phyloP scores from a whole-genome alignment of 2,329 filamentous ascomycete genomes.

The Microdochium nivale region DNA sequence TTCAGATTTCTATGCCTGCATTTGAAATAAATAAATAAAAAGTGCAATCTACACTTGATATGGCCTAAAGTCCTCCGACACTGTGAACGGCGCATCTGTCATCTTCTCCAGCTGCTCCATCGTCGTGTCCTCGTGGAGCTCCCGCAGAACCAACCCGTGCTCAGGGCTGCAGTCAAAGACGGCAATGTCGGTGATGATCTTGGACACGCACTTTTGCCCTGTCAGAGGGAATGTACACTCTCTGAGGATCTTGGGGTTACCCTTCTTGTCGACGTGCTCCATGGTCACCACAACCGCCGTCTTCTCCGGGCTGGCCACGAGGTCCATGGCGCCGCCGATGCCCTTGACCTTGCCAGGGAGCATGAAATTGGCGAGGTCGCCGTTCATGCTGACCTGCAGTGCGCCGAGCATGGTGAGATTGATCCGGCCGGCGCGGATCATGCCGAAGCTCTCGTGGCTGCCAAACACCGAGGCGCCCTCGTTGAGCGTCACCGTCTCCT shows the following conservation, averaged over 20 bases:
- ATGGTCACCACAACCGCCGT: slow-evolving; percentile 65
- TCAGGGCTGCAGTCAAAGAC: slow-evolving; percentile 55
- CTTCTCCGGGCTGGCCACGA: slow-evolving; percentile 54
- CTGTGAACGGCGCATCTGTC: slow-evolving; percentile 57
- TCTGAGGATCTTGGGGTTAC: slow-evolving; percentile 23
- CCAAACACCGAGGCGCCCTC: slow-evolving; percentile 54
- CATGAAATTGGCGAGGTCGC: slow-evolving; percentile 60
- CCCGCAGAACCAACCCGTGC: slow-evolving; percentile 51
- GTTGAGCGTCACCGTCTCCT: slow-evolving; percentile 57
- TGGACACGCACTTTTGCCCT: slow-evolving; percentile 55
- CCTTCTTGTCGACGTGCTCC: slow-evolving; percentile 66
- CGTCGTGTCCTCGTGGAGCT: slow-evolving; percentile 57
- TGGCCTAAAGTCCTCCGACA: slow-evolving; percentile 19
- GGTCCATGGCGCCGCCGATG: slow-evolving; percentile 63
- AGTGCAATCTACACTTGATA: slow-evolving; percentile 9
- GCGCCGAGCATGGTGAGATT: slow-evolving; percentile 59
- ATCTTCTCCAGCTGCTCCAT: slow-evolving; percentile 57
- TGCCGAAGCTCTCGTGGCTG: slow-evolving; percentile 57
- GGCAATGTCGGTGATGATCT: slow-evolving; percentile 55
- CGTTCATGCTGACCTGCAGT: slow-evolving; percentile 52
- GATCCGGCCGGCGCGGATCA: slow-evolving; percentile 56
- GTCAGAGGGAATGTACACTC: slow-evolving; percentile 58
- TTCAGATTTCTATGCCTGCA: too few relatives aligned
- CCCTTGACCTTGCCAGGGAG: slow-evolving; percentile 60
- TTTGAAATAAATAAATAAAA: too few relatives aligned